Conservation (phyloP, 2,329 filamentous ascomycete species). For the Colletotrichum echinochloae region DNA sequence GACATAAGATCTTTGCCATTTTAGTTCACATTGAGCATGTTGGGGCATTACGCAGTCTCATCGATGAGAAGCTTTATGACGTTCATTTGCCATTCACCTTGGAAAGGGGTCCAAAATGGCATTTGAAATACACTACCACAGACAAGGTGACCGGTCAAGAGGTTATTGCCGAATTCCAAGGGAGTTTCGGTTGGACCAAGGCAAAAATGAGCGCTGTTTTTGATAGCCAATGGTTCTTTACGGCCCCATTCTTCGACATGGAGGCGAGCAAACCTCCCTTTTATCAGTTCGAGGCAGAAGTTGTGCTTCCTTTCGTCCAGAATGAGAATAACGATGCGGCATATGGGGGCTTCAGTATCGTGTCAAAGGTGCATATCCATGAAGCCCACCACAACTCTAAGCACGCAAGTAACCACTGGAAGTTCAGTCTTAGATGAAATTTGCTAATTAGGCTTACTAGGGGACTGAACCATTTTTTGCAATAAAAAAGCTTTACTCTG, state of each 20-base stretch:
- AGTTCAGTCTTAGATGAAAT: not conserved
- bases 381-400: not conserved
- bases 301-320: not conserved
- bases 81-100: not conserved
- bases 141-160: not conserved
- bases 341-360: not conserved
- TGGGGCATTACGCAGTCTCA: not conserved
- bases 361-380: not conserved
- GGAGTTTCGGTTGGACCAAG: not conserved
- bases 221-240: not conserved
- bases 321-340: not conserved
- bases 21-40: not conserved
- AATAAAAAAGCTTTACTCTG: not conserved
- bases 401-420: not conserved
- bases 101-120: not conserved
- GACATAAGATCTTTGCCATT: not conserved
- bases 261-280: not conserved
- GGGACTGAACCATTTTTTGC: not conserved
- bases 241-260: not conserved
- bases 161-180: not conserved
- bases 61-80: not conserved
- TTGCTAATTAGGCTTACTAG: not conserved
- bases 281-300: not conserved
- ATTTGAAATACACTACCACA: not conserved
- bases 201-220: not conserved